Base-by-base conservation (phyloP, 495 filamentous ascomycete species). In the Podospora pseudoanserina region DNA sequence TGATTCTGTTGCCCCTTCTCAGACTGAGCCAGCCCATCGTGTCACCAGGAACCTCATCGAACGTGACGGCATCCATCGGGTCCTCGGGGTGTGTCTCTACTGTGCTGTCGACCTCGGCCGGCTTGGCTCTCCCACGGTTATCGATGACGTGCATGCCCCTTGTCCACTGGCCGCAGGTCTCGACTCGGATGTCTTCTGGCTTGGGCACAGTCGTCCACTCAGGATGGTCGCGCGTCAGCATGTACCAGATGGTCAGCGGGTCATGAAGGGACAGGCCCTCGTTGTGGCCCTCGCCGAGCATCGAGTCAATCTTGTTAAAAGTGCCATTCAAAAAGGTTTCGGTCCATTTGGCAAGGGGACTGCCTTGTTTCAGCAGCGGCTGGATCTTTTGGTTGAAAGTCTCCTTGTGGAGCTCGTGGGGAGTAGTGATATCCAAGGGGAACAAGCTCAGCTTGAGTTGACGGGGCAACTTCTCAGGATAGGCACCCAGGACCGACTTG, bases 81-180 rank as follows among this genome's bases (percentile, higher is more conserved):
- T 75, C 75, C 20, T 67, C 70, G 2, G 74, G 71, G 32, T 77
- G 62, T 39, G 77, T 77, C 54, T 82, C 79, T 65, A 91, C 84
- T 53, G 74, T 77, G 61, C 73, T 78, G 26, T 68, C 75, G 56
- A 80, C 77, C 44, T 89, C 86, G 13, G 78, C 80, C 2, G 86
- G 81, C 67, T 82, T 87, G 70, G 87, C 88, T 59, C 85, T 77
- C 59, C 79, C 84, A 16, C 95, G 83, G 11, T 87, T 80, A 78
- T 99, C 96, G 44, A 92, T 81, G 19, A 98, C 85, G 75, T 92
- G 93, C 89, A 93, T 92, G 2, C 95, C 95, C 57, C 90, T 82
- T 64, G 94, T 97, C 95, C 95, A 99, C 79, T 98, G 94, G 5
- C 95, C 95, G 34, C 84, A 75, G 1, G 91, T 92, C 77, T 99